Percentiles rank a stretch among this genome's conserved stretches.
Evolutionary conservation across 129 eudicot genomes (phyloP).

Genomic region (Dittrichia graveolens): DNA sequence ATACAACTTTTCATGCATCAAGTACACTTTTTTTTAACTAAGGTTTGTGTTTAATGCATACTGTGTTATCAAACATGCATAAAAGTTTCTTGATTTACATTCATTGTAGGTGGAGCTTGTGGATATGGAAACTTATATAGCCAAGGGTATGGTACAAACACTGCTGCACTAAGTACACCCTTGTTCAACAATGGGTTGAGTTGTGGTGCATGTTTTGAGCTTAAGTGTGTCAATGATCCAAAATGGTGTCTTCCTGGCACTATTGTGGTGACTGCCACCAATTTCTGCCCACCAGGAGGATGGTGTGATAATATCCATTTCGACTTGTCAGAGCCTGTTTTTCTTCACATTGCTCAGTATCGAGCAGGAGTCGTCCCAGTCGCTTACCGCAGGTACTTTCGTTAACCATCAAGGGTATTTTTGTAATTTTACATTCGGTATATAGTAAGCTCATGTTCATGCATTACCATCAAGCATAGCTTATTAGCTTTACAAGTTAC

Average conservation of each 20-base stretch:
- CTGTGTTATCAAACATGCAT: not conserved
- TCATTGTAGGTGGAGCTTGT: conserved; percentile 72
- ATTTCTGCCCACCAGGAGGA: conserved; percentile 87
- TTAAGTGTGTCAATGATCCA: conserved; percentile 60
- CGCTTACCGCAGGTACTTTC: conserved; percentile 60
- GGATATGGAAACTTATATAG: conserved; percentile 77
- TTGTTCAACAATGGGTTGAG: conserved; percentile 76
- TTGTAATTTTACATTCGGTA: not conserved
- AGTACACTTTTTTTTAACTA: not conserved
- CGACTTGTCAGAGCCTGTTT: conserved; percentile 70
- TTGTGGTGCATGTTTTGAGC: conserved; percentile 72
- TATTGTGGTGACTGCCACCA: conserved; percentile 78
- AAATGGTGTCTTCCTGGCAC: conserved; percentile 65
- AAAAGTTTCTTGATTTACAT: not conserved
- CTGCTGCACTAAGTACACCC: conserved; percentile 79
- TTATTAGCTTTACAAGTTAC: not conserved
- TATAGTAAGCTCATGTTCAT: not conserved
- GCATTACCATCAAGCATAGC: not conserved
- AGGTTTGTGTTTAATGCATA: not conserved
- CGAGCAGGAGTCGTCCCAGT: conserved; percentile 87
- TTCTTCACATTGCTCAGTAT: conserved; percentile 72
- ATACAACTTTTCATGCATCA: conserved; percentile 9
- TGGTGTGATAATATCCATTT: conserved; percentile 81
- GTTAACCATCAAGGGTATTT: not conserved
- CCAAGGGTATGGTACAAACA: conserved; percentile 77